phyloP scores from a whole-genome alignment of 164 flowering plant genomes.

The Chimonanthus praecox region DNA sequence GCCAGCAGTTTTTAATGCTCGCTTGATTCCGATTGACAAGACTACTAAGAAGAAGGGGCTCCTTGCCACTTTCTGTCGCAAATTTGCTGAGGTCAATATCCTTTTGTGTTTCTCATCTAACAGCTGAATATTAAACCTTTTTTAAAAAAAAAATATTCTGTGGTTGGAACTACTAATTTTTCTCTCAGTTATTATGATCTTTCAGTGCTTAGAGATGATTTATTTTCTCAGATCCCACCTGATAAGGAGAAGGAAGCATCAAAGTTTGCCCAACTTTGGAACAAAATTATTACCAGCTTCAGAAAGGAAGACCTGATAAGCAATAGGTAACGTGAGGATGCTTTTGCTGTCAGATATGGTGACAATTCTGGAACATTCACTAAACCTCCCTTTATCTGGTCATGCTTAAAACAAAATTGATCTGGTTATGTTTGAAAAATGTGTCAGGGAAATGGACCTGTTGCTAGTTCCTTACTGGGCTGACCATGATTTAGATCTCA shows the following conservation, averaged over 20 bases:
- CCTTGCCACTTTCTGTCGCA: conserved; percentile 65
- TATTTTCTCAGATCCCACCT: conserved; percentile 38
- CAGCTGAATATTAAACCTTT: too few species aligned
- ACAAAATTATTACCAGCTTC: conserved; percentile 80
- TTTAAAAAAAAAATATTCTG: too few species aligned
- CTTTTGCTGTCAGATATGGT: not conserved
- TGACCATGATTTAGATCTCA: conserved; percentile 70
- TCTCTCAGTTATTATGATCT: not conserved
- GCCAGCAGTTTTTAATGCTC: conserved; percentile 86
- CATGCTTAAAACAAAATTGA: not conserved
- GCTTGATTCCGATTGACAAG: conserved; percentile 71
- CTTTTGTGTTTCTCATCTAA: not conserved
- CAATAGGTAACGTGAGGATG: conserved; percentile 39
- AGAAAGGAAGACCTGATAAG: conserved; percentile 93
- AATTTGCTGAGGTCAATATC: conserved; percentile 41
- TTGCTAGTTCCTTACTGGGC: conserved; percentile 98
- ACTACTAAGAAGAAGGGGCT: conserved; percentile 60
- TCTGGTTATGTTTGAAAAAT: not conserved
- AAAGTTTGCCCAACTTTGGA: conserved; percentile 95
- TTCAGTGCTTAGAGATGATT: not conserved
- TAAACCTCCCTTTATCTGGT: not conserved
- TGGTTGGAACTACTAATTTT: too few species aligned
- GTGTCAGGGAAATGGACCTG: conserved; percentile 83
- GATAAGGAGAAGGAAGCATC: conserved; percentile 63
- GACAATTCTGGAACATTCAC: too few species aligned